These are phyloP conservation scores for Exophiala dermatitidis DNA, from an alignment of 2,329 filamentous ascomycete genomes.

Conservation along the genomic window DNA sequence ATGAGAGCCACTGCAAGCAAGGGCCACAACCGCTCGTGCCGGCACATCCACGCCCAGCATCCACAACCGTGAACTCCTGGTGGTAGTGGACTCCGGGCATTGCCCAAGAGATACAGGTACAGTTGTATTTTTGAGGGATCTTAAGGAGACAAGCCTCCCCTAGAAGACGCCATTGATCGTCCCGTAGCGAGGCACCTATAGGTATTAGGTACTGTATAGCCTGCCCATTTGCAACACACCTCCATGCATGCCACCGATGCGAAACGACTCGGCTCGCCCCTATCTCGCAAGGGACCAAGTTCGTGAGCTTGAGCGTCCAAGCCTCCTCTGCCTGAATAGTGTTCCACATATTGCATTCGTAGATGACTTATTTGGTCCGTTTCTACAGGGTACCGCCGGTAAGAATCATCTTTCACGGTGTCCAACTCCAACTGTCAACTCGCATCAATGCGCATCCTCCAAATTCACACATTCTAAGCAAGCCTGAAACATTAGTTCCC, in stretches of 20 bases:
- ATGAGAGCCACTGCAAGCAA: not conserved
- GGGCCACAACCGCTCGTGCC: too few relatives aligned
- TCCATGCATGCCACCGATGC: not conserved
- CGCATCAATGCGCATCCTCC: not conserved
- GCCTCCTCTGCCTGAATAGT: too few relatives aligned
- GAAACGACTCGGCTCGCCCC: not conserved
- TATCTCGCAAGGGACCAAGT: not conserved
- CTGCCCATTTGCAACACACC: not conserved
- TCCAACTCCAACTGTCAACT: not conserved
- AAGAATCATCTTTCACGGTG: too few relatives aligned
- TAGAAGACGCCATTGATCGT: not conserved
- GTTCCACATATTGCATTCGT: too few relatives aligned
- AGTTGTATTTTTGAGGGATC: too few relatives aligned
- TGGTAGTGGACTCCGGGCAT: too few relatives aligned
- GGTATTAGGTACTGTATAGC: not conserved
- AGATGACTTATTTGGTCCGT: too few relatives aligned
- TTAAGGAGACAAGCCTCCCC: not conserved
- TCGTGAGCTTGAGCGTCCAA: too few relatives aligned
- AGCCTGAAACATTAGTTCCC: slow-evolving; percentile 13
- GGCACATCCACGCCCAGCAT: too few relatives aligned
- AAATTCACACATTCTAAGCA: slow-evolving; percentile 6
- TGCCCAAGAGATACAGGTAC: too few relatives aligned
- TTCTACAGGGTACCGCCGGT: too few relatives aligned
- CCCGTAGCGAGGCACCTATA: not conserved
- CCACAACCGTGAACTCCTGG: too few relatives aligned